Conservation (phyloP, 345 rosid genomes). For the Citrus cavaleriei region DNA sequence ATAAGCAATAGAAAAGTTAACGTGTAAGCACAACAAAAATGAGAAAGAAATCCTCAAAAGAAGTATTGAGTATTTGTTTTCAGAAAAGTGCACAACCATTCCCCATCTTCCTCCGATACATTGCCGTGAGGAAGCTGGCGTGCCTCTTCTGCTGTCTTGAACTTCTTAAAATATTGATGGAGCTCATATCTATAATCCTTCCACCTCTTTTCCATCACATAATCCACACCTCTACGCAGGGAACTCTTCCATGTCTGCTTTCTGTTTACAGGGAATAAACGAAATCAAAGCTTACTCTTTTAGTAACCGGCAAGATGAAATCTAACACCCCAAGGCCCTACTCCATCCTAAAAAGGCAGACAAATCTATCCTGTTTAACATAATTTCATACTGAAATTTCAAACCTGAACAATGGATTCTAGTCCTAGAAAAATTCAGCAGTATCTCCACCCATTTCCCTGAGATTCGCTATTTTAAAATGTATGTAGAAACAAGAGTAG, state of each 20-base stretch:
- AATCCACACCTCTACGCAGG: background rate
- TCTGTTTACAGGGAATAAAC: background rate
- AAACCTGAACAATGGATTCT: background rate
- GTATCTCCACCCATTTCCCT: background rate
- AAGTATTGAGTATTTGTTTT: too few relatives aligned
- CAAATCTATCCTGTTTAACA: background rate
- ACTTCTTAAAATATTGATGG: too few relatives aligned
- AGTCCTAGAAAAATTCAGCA: background rate
- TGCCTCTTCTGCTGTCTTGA: too few relatives aligned
- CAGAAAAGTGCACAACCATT: too few relatives aligned
- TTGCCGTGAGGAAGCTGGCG: too few relatives aligned
- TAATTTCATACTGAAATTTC: background rate
- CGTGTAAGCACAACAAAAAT: background rate
- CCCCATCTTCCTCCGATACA: too few relatives aligned
- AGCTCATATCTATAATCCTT: background rate
- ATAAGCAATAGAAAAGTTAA: background rate
- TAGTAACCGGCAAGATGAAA: background rate
- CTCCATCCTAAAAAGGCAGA: background rate
- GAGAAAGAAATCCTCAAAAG: background rate
- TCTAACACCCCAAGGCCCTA: background rate
- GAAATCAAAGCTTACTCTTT: background rate
- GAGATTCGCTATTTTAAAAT: background rate
- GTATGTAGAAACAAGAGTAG: background rate
- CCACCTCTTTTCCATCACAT: conserved; percentile 1
- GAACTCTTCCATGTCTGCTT: background rate